Base-by-base conservation (phyloP, 768 basidiomycete genomes). In the Rubroboletus pulcherrimus region DNA sequence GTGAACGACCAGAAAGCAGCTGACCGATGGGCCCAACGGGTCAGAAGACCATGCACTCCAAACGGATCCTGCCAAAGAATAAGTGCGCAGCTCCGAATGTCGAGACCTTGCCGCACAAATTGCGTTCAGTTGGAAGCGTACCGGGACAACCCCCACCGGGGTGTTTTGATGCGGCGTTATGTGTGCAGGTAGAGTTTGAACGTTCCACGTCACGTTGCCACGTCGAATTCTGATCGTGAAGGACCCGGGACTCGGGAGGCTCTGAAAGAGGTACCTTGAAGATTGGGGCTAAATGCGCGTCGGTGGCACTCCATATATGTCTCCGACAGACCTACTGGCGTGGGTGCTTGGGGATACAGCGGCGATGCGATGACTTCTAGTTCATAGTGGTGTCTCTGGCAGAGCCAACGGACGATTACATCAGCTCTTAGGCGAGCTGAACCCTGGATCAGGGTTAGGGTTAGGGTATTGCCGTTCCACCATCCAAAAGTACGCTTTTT, bases 1-100 rank as follows among this genome's bases (percentile, higher is more conserved):
- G 65, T 51, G 52, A 35, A 60, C 61, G 37, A 21, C 48, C 24
- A 37, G 34, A 24, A 59, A 49, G 26, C 50, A 45, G 42, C 41
- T 43, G 51, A 46, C 44, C 17, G 43, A 53, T 46, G 24, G 35
- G 21, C 21, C 33, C 14, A 29, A 29, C 21, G 8, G 29, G 56
- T 53, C 52, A 60, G 58, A 49, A 54, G 62, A 49, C 39, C 40
- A 30, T 31, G 29, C 14, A 15, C 53, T 30, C 12, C 38, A 43
- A 50, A 34, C 4, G 37, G 37, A 46, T 29, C 40, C 24, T 40
- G n/a, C 30, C 21, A 21, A 29, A 14, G 19, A 15, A 24, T 15
- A 24, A 17, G 40, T 26, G 41, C 29, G 21, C 19, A 29, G 45
- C 37, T 38, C 41, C 48, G 9, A 30, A 11, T 35, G 26, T 43